Conservation (phyloP, 176 grass and related monocot genomes). For the Oryza rufipogon region DNA sequence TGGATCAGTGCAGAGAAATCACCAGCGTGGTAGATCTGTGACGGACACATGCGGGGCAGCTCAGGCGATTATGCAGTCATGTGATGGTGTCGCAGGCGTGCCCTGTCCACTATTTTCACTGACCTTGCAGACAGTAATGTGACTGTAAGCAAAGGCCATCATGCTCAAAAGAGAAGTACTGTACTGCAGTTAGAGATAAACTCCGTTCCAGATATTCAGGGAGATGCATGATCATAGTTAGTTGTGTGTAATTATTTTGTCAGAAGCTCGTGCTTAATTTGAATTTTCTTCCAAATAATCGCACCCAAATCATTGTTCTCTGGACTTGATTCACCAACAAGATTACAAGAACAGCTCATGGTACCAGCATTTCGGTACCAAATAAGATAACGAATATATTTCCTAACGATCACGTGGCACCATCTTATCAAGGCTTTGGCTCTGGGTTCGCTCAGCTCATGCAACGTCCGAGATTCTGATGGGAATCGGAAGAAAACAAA, state of each 20-base stretch:
- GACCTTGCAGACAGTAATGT: background rate
- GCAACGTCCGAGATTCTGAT: too few relatives aligned
- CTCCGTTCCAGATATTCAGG: background rate
- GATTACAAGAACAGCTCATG: background rate
- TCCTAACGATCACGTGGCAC: background rate
- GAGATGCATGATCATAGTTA: background rate
- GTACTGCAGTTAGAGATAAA: background rate
- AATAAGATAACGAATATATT: background rate
- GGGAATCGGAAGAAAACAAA: background rate
- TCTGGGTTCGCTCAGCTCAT: background rate
- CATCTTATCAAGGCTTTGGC: background rate
- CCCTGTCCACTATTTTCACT: background rate
- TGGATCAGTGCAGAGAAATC: background rate
- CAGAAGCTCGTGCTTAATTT: conserved; percentile 13
- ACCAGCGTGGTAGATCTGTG: background rate
- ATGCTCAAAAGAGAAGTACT: background rate
- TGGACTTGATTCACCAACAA: background rate
- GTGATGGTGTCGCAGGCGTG: background rate
- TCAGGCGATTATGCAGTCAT: background rate
- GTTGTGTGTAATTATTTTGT: background rate
- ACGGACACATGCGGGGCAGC: background rate
- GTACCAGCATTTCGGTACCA: background rate
- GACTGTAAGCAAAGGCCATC: background rate
- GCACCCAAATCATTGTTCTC: background rate
- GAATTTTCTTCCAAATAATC: background rate